Evolutionary conservation across 2,329 filamentous ascomycete species (phyloP), one percentile per base, ranked within the genome.

Genomic region (Colletotrichum sp.): DNA sequence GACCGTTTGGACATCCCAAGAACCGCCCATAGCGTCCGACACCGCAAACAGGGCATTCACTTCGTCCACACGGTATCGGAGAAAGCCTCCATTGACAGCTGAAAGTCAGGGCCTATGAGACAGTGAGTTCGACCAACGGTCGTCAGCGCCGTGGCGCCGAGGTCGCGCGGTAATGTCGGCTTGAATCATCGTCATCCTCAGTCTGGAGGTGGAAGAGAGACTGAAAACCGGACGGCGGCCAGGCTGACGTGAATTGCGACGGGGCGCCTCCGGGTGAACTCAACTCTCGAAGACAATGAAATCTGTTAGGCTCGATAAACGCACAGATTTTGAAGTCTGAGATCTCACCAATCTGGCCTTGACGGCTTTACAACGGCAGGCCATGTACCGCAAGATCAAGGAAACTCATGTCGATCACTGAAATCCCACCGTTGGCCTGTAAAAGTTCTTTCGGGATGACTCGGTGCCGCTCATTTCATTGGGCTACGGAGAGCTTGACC

Each of bases 181-280:
- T 63, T 29, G 62, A 55, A 29, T 32, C n/a, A 55, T 52, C 16
- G 44, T 39, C 27, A 34, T 27, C 27, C 25, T 7, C 59, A 22
- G 44, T 55, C 12, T 19, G 30, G 8, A 8, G 12, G 25, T 49
- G 5, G 9, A 36, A 9, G 59, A 22, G 11, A 4, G 44, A 52
- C 19, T 13, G 39, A 25, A 27, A 65, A 39, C 39, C 44, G n/a
- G 16, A 22, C 62, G 25, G 13, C 19, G 15, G 27, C 25, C 29
- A 22, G 19, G 19, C 15, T 61, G 22, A 19, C 30, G 16, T n/a
- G 29, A 34, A 76, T 55, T 69, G 29, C 34, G 5, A 16, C 70
- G 70, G 73, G 29, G 49, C 59, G 73, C 64, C 73, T 69, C 65
- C 70, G 64, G 73, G 16, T 32, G 9, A 36, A 76, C 44, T 9